Evolutionary conservation across 306 rosid species (phyloP), one percentile per base, ranked within the genome.

Genomic region (Fragaria ananassa): DNA sequence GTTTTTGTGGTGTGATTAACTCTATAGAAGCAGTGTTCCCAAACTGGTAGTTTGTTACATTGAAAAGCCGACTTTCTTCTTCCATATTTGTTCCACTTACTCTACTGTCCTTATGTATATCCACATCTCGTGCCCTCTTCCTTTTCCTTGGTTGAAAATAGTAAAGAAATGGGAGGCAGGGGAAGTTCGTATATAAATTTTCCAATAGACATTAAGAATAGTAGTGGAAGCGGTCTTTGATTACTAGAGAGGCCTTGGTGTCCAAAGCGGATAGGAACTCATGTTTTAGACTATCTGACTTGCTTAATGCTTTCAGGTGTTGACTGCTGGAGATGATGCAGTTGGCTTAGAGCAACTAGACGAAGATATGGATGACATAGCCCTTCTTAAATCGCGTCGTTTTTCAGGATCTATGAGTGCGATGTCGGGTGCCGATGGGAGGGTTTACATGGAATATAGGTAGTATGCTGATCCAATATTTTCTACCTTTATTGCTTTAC

Each of bases 391-490:
- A 74, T 89, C 91, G 42, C 96, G 95, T 17, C 96, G 95, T 25
- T 84, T 74, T 35, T 82, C 77, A 64, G 96, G 88, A 80, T 89
- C 97, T 39, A 89, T 94, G 98, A 94, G 96, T 67, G 92, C 91
- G 14, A 89, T 95, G 96, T 95, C 98, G 4, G 98, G 98, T 63
- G 97, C 98, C 47, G 88, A 90, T 64, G 97, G 98, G 76, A 89
- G 85, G 92, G 87, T 88, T 74, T 94, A 94, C 85, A 92, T 94
- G 98, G 98, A 94, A 64, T 94, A 90, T 87, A 86, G 98, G 98
- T 92, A 42, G 98, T 92, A 42, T 19, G 77, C 60, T 76, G 21
- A 47, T 68, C 62, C 42, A 63, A 75, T 63, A 31, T 54, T 29
- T 19, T 10, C 67, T 39, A 42, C 15, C n/a, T 50, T 5, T 13